A percentile compares a stretch with the other conserved stretches of the same genome.
These are phyloP conservation scores for Pythium dissotocum DNA, from an alignment of 352 stramenopile genomes.

Conservation along the genomic window DNA sequence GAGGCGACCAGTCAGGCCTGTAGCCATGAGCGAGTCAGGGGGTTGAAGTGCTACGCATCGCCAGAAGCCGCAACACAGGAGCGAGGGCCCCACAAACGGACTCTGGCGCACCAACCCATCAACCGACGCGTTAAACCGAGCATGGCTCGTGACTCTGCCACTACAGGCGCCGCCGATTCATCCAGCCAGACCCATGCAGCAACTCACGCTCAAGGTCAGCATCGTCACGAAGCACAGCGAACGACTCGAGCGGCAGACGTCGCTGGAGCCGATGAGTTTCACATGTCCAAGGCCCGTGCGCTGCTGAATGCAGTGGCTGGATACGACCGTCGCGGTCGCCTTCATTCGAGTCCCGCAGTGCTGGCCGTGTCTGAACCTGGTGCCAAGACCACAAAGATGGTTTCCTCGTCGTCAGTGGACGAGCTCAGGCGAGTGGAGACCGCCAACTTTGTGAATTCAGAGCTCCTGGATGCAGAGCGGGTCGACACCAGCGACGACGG, in stretches of 20 bases:
- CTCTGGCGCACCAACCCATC: constrained; percentile 3
- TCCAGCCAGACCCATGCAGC: neutral
- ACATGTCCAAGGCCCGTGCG: constrained; percentile 18
- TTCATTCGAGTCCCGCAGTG: constrained; percentile 27
- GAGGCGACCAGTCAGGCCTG: neutral
- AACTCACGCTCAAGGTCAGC: neutral
- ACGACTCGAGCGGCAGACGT: neutral
- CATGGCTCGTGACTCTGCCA: constrained; percentile 14
- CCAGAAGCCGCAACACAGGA: neutral
- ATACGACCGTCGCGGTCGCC: constrained; percentile 1
- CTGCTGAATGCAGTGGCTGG: constrained; percentile 14
- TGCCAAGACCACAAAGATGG: neutral
- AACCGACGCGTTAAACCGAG: neutral
- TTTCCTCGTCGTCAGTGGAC: neutral
- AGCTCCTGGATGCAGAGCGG: neutral
- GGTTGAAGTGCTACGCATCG: neutral
- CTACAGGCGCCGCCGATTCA: neutral
- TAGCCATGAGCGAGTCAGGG: neutral
- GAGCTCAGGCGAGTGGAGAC: neutral
- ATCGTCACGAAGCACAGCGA: neutral
- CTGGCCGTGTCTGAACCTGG: neutral
- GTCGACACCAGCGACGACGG: constrained; percentile 4
- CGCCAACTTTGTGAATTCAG: neutral
- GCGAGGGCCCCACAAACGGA: constrained; percentile 15
- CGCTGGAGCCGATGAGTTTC: constrained; percentile 4